Evolutionary conservation across 164 flowering plant species (phyloP), one percentile per base, ranked within the genome.

Genomic region (Stephania cephalantha): DNA sequence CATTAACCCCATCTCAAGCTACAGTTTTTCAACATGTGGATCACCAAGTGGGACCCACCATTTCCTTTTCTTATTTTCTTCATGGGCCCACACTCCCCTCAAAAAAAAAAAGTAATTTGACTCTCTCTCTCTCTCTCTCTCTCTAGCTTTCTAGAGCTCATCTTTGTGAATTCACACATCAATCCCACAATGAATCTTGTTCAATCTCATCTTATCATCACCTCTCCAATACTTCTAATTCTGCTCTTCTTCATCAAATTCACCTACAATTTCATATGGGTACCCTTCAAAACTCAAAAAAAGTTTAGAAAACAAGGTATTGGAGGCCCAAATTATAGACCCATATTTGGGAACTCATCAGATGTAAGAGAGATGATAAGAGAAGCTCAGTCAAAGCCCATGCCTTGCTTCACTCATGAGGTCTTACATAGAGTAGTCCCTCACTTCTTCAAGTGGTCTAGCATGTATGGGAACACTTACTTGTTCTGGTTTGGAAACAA

Each of bases 401-500:
- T 81, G 46, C 70, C 78, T 7, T 71, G 81, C 25, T 29, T 83
- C 35, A 53, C 63, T n/a, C 81, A 78, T 15, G 70, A 77, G 12
- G 75, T 87, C 13, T 29, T 84, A 2, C 79, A 73, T 50, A 76
- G 89, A 6, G 88, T 78, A 63, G 31, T 77, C 8, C 90, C 96
- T 0, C 85, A 83, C 73, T 90, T 87, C 84, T 52, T 76, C 79
- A 71, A 42, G 48, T 91, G 97, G 94, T 86, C 91, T 0, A 30
- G n/a, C 22, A 42, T 68, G 31, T 91, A 89, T 73, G 94, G 94
- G 55, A 84, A 85, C 74, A 88, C 78, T 4, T 90, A 85, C 66
- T 78, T 91, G 1, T 89, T 81, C 79, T 90, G 97, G 97, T 88
- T 88, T 74, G 94, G 97, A 48, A 30, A 84, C 0, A 83, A 50